Base-by-base conservation (phyloP, 2,329 filamentous ascomycete species). In the Neonectria sp. region DNA sequence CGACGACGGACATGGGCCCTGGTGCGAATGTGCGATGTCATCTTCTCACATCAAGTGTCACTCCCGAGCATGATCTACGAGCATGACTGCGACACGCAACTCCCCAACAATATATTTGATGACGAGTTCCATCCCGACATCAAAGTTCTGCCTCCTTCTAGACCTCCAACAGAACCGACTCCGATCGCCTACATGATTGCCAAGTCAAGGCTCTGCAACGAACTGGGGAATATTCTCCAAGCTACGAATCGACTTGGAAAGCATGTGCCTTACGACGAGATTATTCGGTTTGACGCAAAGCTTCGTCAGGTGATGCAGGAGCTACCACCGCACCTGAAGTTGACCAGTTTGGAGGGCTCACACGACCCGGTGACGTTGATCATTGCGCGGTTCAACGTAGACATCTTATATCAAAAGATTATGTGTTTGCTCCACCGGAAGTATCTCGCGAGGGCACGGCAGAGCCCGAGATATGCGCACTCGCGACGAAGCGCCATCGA, bases 381-480 rank as follows among this genome's bases (percentile, higher is more conserved):
- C 65, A 92, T 97, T 83, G 92, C 95, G 58, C 91, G 95, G 31
- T 95, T 95, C 78, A 93, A 92, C 63, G 84, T 98, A 35, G 93
- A 96, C 68, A 91, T 96, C 56, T 83, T 98, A 6, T 97, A 95
- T 77, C 91, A 97, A 70, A 97, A 97, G 82, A 93, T 95, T 21
- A 88, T 97, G 74, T 97, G 94, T 75, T 89, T 97, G 25, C 87
- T 99, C 45, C 96, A 99, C 79, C 89, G 95, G 57, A 95, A 95
- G 70, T 98, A 96, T 79, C 87, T 97, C 65, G 86, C 89, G n/a
- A 89, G 91, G 66, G 93, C 95, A 6, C 86, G 93, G 55, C 89
- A 93, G 66, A 96, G 95, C 73, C 85, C 92, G 11, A 89, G 95
- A 9, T 98, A 97, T 76, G 89, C 91, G 9, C 94, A 96, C 76